Evolutionary conservation across 192 early-diverging fungal genomes (phyloP), one percentile per base, ranked within the genome.

Genomic region (Spinellus fusiger): DNA sequence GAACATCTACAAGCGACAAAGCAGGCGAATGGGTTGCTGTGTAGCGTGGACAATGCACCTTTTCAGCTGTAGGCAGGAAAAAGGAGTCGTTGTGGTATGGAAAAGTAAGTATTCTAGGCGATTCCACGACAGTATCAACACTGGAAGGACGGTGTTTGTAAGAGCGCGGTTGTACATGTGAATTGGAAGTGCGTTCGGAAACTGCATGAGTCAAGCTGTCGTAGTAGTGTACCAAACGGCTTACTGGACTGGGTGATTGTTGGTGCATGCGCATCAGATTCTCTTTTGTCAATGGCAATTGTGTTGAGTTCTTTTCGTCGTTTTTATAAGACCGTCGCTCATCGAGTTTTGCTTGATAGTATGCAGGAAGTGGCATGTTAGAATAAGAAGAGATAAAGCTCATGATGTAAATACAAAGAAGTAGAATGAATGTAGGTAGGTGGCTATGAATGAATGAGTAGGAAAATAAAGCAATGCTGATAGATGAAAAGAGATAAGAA

Each of bases 71-170:
- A 8, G 59, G 59, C 10, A 61, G 48, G 29, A 61, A 61, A 16
- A 61, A 29, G 2, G 59, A 61, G 10, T 61, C 59, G 28, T 61
- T 61, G 59, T 61, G 59, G 25, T 61, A 61, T 8, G 59, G 59
- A 31, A 61, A 61, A 16, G 59, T 46, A 35, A 61, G 59, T 18
- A 51, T 0, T 18, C 59, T 23, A 33, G 59, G 59, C 8, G 59
- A 51, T 22, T 23, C 33, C 46, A 61, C 31, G 15, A 61, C 59
- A 27, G 26, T 20, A 50, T 61, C 59, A 6, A 16, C 18, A 4
- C 31, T 26, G 5, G 53, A 31, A 20, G 29, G 53, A 4, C 28
- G 32, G 1, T n/a, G 31, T n/a, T 54, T n/a, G n/a, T 33, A 33
- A 16, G 32, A 20, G 31, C 53, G 53, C 16, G 20, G 3, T 3